phyloP scores from a whole-genome alignment of 2,329 filamentous ascomycete species.

The Penicillium italicum region DNA sequence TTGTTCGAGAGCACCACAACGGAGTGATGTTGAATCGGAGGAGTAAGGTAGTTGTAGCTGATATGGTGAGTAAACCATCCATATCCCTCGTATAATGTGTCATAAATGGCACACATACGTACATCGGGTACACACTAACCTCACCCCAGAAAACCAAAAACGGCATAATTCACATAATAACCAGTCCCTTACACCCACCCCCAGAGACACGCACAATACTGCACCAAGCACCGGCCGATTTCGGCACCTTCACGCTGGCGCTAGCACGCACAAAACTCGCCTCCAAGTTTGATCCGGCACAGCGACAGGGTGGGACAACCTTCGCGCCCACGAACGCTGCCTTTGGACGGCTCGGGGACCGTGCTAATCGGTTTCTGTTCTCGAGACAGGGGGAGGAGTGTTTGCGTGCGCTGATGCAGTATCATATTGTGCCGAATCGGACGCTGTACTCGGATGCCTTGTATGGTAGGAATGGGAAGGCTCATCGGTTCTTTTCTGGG shows the following conservation, averaged over 20 bases:
- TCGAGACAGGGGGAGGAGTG: constrained; percentile 69
- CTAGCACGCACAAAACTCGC: constrained; percentile 70
- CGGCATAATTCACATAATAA: constrained; percentile 74
- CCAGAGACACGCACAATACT: constrained; percentile 64
- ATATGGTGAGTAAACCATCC: constrained; percentile 56
- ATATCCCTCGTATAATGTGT: not conserved
- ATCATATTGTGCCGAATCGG: constrained; percentile 69
- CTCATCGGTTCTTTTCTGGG: constrained; percentile 18
- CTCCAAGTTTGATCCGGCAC: constrained; percentile 52
- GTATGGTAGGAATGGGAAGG: constrained; percentile 57
- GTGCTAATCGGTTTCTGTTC: constrained; percentile 81
- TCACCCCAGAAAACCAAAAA: constrained; percentile 65
- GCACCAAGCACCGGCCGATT: constrained; percentile 46
- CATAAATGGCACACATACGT: not conserved
- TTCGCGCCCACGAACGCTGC: constrained; percentile 79
- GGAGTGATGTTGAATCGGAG: constrained; percentile 75
- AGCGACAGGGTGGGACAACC: constrained; percentile 65
- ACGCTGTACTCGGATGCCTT: constrained; percentile 72
- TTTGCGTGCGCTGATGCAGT: constrained; percentile 72
- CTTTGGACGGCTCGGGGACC: constrained; percentile 70
- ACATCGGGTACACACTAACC: not conserved
- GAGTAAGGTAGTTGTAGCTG: constrained; percentile 63
- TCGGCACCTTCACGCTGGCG: constrained; percentile 74
- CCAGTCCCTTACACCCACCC: constrained; percentile 73
- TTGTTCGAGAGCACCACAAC: constrained; percentile 56